These are phyloP conservation scores for Botrytis deweyae DNA, from an alignment of 2,329 filamentous ascomycete species.

Conservation along the genomic window DNA sequence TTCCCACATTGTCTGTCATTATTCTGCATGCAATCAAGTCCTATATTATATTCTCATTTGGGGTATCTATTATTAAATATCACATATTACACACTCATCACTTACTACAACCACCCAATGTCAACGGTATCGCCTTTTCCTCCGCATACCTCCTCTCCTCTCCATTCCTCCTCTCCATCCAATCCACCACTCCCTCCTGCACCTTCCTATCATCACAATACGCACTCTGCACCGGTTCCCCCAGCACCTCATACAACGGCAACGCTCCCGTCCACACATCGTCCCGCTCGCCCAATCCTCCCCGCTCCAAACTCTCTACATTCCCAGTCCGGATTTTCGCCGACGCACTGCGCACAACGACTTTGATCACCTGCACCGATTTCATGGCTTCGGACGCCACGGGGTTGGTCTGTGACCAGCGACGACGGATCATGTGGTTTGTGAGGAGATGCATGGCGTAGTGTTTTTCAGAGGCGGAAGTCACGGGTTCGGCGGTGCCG, in stretches of 20 bases:
- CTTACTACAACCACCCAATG: not conserved
- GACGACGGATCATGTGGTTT: conserved; percentile 15
- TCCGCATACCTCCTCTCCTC: not conserved
- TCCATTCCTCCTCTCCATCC: not conserved
- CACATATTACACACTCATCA: not conserved
- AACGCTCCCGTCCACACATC: conserved; percentile 37
- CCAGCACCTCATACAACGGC: conserved; percentile 11
- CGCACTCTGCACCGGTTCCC: not conserved
- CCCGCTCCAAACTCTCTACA: conserved; percentile 16
- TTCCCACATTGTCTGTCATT: not conserved
- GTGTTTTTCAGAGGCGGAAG: conserved; percentile 43
- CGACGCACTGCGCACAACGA: conserved; percentile 19
- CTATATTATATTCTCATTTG: not conserved
- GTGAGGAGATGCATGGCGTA: conserved; percentile 2
- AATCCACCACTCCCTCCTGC: not conserved
- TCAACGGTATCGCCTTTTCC: not conserved
- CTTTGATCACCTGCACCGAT: conserved; percentile 19
- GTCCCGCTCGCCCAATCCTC: conserved; percentile 22
- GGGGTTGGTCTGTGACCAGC: conserved; percentile 1
- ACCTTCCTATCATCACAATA: conserved; percentile 9
- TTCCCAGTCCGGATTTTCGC: conserved; percentile 22
- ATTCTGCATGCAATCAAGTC: not conserved
- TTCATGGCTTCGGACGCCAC: conserved; percentile 11
- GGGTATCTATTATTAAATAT: not conserved
- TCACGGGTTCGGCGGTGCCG: conserved; percentile 66